These are phyloP conservation scores for Avena atlantica DNA, from an alignment of 176 grass and related monocot genomes.

Conservation along the genomic window DNA sequence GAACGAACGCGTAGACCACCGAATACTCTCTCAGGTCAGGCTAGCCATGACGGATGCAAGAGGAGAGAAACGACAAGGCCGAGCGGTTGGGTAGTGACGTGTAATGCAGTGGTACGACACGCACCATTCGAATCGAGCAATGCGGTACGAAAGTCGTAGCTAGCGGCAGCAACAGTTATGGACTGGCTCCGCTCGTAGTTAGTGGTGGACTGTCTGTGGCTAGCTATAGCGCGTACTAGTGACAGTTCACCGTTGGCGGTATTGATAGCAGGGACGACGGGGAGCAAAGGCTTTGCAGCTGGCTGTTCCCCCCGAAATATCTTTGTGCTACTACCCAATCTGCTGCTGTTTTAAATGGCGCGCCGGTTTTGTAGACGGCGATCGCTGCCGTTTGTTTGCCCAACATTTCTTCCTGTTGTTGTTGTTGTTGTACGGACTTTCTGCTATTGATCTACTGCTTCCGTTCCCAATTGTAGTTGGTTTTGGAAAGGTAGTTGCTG, in stretches of 20 bases:
- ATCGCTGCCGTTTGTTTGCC: not conserved
- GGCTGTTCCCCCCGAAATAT: conserved; percentile 6
- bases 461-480: too few species aligned
- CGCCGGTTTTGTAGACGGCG: not conserved
- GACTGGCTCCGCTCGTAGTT: not conserved
- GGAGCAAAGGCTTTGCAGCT: conserved; percentile 14
- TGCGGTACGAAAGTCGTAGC: conserved; percentile 8
- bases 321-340: not conserved
- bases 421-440: too few species aligned
- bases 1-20: not conserved
- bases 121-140: not conserved
- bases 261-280: not conserved
- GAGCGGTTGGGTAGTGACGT: not conserved
- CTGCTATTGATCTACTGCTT: too few species aligned
- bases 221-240: not conserved
- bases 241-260: not conserved
- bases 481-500: too few species aligned
- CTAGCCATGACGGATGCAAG: not conserved
- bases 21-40: not conserved
- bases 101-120: not conserved
- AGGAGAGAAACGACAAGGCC: not conserved
- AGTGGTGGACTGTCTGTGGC: not conserved
- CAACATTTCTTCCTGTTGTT: too few species aligned
- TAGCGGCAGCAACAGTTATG: not conserved
- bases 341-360: not conserved